Conservation (phyloP, 352 stramenopile genomes). For the Phytophthora pinifolia region DNA sequence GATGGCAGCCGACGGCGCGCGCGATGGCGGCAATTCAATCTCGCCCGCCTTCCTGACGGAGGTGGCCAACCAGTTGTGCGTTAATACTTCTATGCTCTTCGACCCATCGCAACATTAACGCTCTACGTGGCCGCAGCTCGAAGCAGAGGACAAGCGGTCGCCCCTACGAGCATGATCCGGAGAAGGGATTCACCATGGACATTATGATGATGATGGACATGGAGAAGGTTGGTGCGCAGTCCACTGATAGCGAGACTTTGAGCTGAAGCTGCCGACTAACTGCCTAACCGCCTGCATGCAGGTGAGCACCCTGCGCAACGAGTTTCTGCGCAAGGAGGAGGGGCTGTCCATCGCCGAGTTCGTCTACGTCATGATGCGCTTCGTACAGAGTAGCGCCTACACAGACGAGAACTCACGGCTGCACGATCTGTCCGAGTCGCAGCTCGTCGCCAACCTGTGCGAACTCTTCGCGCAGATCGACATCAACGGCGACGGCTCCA, state of each 20-base stretch:
- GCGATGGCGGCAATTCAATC: slow-evolving; percentile 18
- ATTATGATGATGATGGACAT: slow-evolving; percentile 94
- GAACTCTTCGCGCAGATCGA: slow-evolving; percentile 92
- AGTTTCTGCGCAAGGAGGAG: slow-evolving; percentile 84
- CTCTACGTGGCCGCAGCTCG: slow-evolving; percentile 6
- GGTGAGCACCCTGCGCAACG: slow-evolving; percentile 76
- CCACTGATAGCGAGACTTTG: too few species aligned
- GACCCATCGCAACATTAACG: background rate
- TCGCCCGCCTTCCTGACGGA: slow-evolving; percentile 42
- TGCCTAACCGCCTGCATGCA: background rate
- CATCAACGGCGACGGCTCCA: slow-evolving; percentile 90
- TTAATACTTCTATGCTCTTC: background rate
- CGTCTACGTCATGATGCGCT: slow-evolving; percentile 86
- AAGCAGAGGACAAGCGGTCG: slow-evolving; percentile 20
- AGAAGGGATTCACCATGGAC: slow-evolving; percentile 89
- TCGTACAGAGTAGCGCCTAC: slow-evolving; percentile 56
- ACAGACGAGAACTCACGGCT: slow-evolving; percentile 70
- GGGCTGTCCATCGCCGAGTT: slow-evolving; percentile 85
- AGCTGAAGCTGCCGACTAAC: too few species aligned
- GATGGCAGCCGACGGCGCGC: background rate
- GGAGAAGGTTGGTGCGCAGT: slow-evolving; percentile 50
- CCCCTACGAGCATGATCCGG: slow-evolving; percentile 72
- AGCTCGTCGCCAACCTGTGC: slow-evolving; percentile 85
- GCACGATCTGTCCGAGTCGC: slow-evolving; percentile 59
- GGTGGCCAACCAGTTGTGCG: slow-evolving; percentile 32